These are phyloP conservation scores for Naganishia antarctica DNA, from an alignment of 768 basidiomycete species.

Conservation along the genomic window DNA sequence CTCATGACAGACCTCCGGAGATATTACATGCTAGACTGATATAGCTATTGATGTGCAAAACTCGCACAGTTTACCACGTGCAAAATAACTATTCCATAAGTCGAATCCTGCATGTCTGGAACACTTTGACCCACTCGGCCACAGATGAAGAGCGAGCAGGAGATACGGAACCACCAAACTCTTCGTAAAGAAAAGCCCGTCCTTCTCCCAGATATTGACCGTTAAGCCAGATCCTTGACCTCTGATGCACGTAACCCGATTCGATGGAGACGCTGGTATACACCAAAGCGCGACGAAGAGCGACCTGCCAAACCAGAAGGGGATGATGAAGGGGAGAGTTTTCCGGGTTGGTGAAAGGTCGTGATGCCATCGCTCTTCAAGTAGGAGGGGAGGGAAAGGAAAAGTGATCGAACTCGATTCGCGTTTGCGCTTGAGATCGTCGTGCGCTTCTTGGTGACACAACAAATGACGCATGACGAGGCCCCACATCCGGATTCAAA, in stretches of 20 bases:
- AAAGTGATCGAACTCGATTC: too few relatives aligned
- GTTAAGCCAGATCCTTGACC: conserved; percentile 21
- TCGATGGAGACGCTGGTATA: conserved; percentile 16
- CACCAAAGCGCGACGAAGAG: conserved; percentile 15
- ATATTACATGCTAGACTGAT: too few relatives aligned
- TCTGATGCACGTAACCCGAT: conserved; percentile 22
- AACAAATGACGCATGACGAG: too few relatives aligned
- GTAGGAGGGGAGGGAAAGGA: too few relatives aligned
- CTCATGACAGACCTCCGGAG: too few relatives aligned
- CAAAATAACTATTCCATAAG: too few relatives aligned
- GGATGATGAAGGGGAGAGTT: not conserved
- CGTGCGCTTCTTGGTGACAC: too few relatives aligned
- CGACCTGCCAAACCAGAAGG: conserved; percentile 23
- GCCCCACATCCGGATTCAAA: too few relatives aligned
- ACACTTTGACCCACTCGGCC: conserved; percentile 27
- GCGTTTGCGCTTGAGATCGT: too few relatives aligned
- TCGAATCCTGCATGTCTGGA: conserved; percentile 21
- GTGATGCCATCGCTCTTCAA: too few relatives aligned
- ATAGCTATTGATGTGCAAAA: too few relatives aligned
- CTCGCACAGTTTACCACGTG: too few relatives aligned
- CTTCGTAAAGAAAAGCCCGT: conserved; percentile 12
- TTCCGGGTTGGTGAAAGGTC: not conserved
- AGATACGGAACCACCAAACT: conserved; percentile 23
- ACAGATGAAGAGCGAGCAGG: conserved; percentile 26
- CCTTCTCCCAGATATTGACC: conserved; percentile 14